Evolutionary conservation across 2,329 filamentous ascomycete genomes (phyloP).

Genomic region (Plectosphaerella plurivora): DNA sequence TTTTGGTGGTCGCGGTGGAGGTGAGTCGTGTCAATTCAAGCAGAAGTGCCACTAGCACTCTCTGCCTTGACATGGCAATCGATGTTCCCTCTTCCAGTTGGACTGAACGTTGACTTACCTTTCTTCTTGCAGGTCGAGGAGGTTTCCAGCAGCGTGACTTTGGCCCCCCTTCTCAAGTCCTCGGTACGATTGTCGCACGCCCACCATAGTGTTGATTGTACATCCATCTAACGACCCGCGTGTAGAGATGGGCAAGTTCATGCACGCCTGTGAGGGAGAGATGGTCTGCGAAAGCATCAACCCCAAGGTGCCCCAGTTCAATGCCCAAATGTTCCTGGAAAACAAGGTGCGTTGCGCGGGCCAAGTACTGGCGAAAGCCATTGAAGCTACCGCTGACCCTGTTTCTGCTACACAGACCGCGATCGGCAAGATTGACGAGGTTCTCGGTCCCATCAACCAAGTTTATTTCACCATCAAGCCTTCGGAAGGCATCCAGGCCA

Average conservation of each 20-base stretch:
- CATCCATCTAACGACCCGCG: conserved; percentile 6
- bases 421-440: conserved; percentile 96
- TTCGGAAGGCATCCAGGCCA: conserved; percentile 90
- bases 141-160: conserved; percentile 13
- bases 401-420: conserved; percentile 51
- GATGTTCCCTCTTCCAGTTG: background rate
- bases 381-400: background rate
- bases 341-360: conserved; percentile 69
- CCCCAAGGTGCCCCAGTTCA: conserved; percentile 97
- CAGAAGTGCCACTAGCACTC: background rate
- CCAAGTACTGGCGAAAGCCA: background rate
- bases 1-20: conserved; percentile 12
- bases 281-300: conserved; percentile 97
- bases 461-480: conserved; percentile 99
- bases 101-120: background rate
- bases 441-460: conserved; percentile 95
- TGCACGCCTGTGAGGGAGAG: conserved; percentile 95
- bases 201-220: background rate
- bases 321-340: conserved; percentile 96
- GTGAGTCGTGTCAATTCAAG: background rate
- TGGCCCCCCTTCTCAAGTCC: conserved; percentile 12
- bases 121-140: conserved; percentile 8
- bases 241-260: conserved; percentile 84
- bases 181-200: conserved; percentile 6
- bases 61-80: no score